A percentile compares a stretch with the other conserved stretches of the same genome.
Evolutionary conservation across 257 asterid genomes (phyloP).

Genomic region (Coffea eugenioides): DNA sequence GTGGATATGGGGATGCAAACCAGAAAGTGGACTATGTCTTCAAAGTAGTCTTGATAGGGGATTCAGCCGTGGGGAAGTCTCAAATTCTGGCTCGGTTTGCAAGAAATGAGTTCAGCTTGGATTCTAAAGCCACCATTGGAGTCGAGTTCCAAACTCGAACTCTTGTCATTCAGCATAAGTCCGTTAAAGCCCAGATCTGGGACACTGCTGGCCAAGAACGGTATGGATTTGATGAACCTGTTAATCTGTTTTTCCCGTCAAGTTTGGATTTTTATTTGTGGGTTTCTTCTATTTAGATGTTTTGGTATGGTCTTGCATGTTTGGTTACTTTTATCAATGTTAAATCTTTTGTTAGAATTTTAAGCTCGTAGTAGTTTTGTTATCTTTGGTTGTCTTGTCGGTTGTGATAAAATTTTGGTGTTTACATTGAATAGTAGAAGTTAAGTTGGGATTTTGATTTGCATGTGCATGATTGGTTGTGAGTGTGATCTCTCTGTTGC

Average conservation of each 20-base stretch:
- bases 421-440: neutral
- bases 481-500: neutral
- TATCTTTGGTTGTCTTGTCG: neutral
- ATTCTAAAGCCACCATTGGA: slow-evolving; percentile 79
- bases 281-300: neutral
- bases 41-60: slow-evolving; percentile 82
- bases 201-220: slow-evolving; percentile 90
- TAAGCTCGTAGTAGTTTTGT: neutral
- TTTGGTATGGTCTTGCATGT: neutral
- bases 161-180: slow-evolving; percentile 63
- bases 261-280: neutral
- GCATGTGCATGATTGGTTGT: neutral
- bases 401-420: neutral
- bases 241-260: too few species aligned
- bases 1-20: slow-evolving; percentile 51
- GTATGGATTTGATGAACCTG: slow-evolving; percentile 24
- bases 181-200: slow-evolving; percentile 94
- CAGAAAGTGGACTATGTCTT: slow-evolving; percentile 74
- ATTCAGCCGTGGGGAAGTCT: slow-evolving; percentile 84
- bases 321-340: too few species aligned
- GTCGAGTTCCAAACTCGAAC: slow-evolving; percentile 83
- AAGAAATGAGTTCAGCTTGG: slow-evolving; percentile 77
- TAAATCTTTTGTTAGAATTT: too few species aligned
- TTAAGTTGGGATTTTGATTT: neutral
- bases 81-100: slow-evolving; percentile 76